Conservation (phyloP, 1,284 basidiomycete species). For the Ceratobasidium sp. region DNA sequence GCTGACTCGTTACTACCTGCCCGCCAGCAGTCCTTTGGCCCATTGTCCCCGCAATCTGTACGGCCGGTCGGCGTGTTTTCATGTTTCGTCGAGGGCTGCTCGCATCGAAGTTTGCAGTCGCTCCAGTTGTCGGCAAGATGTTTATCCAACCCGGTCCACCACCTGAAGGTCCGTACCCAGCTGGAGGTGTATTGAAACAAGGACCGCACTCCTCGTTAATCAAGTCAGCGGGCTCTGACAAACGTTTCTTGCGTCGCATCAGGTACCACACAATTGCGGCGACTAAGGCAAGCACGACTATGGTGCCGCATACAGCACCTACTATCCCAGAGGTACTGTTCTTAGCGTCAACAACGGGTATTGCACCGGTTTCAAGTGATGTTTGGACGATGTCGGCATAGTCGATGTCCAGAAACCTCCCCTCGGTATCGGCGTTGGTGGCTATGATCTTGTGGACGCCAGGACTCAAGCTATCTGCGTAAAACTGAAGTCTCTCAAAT, state of each 20-base stretch:
- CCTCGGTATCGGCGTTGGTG: conserved; percentile 28
- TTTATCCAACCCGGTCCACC: conserved; percentile 31
- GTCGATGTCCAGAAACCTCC: conserved; percentile 30
- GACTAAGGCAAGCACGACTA: neutral
- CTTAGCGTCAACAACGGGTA: no score
- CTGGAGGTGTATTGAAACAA: conserved; percentile 10
- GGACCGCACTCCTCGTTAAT: conserved; percentile 4
- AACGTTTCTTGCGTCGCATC: conserved; percentile 1
- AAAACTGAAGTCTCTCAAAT: neutral
- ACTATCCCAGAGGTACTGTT: conserved; percentile 4
- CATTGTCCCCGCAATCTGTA: no score
- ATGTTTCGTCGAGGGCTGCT: no score
- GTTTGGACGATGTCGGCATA: conserved; percentile 33
- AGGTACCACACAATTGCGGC: conserved; percentile 5
- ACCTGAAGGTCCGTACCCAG: conserved; percentile 23
- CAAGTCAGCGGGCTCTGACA: neutral
- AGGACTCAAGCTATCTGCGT: conserved; percentile 34
- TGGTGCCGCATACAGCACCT: conserved; percentile 7
- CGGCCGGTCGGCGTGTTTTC: no score
- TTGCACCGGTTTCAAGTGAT: neutral
- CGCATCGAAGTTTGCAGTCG: no score
- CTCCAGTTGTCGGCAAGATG: no score
- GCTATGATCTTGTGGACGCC: conserved; percentile 37
- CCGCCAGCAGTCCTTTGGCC: no score
- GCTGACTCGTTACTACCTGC: no score